Percentiles rank a stretch among this genome's conserved stretches.
Conservation (phyloP, 768 basidiomycete genomes). For the Chlorophyllum brunneum region DNA sequence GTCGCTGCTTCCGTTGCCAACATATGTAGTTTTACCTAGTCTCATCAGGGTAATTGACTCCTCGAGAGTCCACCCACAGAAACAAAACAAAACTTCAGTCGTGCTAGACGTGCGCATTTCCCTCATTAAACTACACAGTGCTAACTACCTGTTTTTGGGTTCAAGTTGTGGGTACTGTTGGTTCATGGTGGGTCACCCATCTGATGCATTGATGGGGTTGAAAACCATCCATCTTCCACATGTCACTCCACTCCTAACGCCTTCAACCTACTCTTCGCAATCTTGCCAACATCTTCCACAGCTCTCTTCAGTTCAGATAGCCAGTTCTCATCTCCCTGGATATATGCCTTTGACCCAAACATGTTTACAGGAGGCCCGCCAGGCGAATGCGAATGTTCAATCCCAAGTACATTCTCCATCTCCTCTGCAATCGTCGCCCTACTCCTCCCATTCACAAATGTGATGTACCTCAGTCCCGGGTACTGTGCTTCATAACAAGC, state of each 20-base stretch:
- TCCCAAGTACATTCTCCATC: slow-evolving; percentile 66
- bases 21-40: background rate
- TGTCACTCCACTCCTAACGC: slow-evolving; percentile 42
- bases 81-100: too few species aligned
- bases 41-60: too few species aligned
- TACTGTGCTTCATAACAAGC: slow-evolving; percentile 70
- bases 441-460: slow-evolving; percentile 85
- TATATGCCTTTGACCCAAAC: slow-evolving; percentile 31
- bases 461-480: slow-evolving; percentile 81
- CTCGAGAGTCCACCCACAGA: too few species aligned
- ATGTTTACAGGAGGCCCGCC: slow-evolving; percentile 34
- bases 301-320: slow-evolving; percentile 65
- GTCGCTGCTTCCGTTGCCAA: background rate
- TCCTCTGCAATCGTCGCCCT: slow-evolving; percentile 70
- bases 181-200: too few species aligned
- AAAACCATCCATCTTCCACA: too few species aligned
- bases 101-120: too few species aligned
- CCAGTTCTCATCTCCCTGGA: slow-evolving; percentile 48
- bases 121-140: too few species aligned
- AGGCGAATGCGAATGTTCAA: slow-evolving; percentile 47
- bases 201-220: too few species aligned
- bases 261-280: slow-evolving; percentile 67
- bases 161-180: too few species aligned
- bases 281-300: slow-evolving; percentile 65
- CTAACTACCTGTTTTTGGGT: too few species aligned